Base-by-base conservation (phyloP, 2,329 filamentous ascomycete genomes). In the Xylariales sp. region DNA sequence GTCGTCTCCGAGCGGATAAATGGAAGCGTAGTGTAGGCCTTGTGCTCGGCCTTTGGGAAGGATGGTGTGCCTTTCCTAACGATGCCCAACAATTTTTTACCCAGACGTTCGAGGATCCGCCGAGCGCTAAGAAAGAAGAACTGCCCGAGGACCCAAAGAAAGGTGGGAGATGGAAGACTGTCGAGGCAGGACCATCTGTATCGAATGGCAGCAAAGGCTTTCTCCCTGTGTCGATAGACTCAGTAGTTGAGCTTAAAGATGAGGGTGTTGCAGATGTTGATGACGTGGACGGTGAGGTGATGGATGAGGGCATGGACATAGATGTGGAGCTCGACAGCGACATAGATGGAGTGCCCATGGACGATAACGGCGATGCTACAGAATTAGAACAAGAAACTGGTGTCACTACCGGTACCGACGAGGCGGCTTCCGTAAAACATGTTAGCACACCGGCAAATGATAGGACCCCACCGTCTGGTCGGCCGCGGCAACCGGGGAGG, bases 1-100 rank as follows among this genome's bases (percentile, higher is more conserved):
- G 94, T 9, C 88, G 92, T 0, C 82, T 97, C 69, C 90, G 92
- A 23, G 90, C 90, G 3, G 93, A 96, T 69, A 94, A 95, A 79
- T 96, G 93, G 91, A 92, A 92, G 78, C 87, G 92, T 57, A 93
- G 91, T 74, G 84, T 96, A 46, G 85, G 86, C 2, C 84, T 89
- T 5, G 84, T 96, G 1, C 81, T 96, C 8, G 85, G 86, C 54
- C 81, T 93, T 43, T 96, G 93, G 89, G 89, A 90, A 71, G 86
- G 87, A 6, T 90, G 88, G 89, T 90, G 87, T 71, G 87, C 89
- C 0, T 97, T 97, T 72, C 90, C 92, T 1, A 87, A 89, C 36
- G 89, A 90, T 63, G 90, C 88, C 55, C 92, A 95, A 71, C 91
- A 92, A 69, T 80, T 87, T 34, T 92, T 97, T 69, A 87, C 87